These are phyloP conservation scores for Phytophthora rubi DNA, from an alignment of 352 stramenopile genomes.

Conservation along the genomic window DNA sequence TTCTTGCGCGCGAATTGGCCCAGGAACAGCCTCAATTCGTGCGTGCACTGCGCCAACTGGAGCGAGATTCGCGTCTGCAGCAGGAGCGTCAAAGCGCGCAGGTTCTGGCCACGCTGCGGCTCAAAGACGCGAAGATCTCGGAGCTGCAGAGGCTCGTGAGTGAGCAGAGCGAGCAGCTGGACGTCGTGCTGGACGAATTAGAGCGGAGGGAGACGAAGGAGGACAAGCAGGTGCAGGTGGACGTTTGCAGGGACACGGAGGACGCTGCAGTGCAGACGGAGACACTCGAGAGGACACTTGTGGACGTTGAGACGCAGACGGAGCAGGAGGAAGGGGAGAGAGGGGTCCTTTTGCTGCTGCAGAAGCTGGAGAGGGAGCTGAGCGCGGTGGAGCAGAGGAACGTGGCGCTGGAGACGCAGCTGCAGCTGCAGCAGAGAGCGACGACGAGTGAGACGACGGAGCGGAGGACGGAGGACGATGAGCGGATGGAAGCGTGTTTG, in stretches of 20 bases:
- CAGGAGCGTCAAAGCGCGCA: conserved; percentile 35
- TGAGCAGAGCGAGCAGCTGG: conserved; percentile 36
- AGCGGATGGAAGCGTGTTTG: conserved; percentile 23
- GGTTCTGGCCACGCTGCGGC: conserved; percentile 29
- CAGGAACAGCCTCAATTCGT: conserved; percentile 32
- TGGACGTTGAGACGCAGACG: conserved; percentile 21
- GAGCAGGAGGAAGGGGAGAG: neutral
- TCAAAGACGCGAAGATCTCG: conserved; percentile 28
- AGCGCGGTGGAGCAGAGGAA: conserved; percentile 32
- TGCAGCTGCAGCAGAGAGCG: conserved; percentile 24
- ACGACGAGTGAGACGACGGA: conserved; percentile 5
- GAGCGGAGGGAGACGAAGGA: conserved; percentile 34
- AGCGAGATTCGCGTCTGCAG: conserved; percentile 26
- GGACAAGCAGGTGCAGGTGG: conserved; percentile 24
- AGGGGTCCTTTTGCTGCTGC: conserved; percentile 13
- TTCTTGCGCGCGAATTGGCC: conserved; percentile 28
- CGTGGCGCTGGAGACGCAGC: conserved; percentile 25
- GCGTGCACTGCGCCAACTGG: conserved; percentile 23
- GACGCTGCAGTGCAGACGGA: conserved; percentile 28
- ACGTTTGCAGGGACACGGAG: conserved; percentile 1
- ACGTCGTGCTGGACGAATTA: conserved; percentile 39
- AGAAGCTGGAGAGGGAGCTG: conserved; percentile 34
- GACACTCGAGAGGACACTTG: neutral
- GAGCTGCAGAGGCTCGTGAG: conserved; percentile 24
- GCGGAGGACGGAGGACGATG: conserved; percentile 1